A percentile compares a stretch with the other conserved stretches of the same genome.
These are phyloP conservation scores for Cocos nucifera DNA, from an alignment of 176 grass and related monocot species.

Conservation along the genomic window DNA sequence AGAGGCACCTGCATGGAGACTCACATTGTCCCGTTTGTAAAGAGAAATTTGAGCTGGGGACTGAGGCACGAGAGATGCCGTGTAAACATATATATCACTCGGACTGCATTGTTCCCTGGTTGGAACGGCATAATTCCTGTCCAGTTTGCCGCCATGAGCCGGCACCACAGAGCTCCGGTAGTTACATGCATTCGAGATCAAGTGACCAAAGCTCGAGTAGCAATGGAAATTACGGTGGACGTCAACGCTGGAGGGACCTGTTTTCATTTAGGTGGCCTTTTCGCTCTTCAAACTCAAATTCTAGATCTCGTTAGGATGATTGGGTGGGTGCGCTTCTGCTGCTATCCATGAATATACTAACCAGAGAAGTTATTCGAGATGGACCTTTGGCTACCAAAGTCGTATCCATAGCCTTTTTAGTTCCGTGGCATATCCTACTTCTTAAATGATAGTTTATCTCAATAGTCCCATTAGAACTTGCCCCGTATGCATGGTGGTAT, in stretches of 20 bases:
- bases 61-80: slow-evolving; percentile 75
- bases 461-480: too few species aligned
- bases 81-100: slow-evolving; percentile 88
- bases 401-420: too few species aligned
- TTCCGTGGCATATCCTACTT: too few species aligned
- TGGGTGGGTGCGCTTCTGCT: too few species aligned
- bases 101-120: slow-evolving; percentile 85
- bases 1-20: slow-evolving; percentile 68
- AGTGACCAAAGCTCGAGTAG: slow-evolving; percentile 42
- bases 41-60: slow-evolving; percentile 67
- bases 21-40: slow-evolving; percentile 86
- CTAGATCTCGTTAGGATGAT: slow-evolving; percentile 43
- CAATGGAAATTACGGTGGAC: slow-evolving; percentile 34
- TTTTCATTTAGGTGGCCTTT: slow-evolving; percentile 85
- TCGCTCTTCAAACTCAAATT: slow-evolving; percentile 61
- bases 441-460: too few species aligned
- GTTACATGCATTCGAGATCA: slow-evolving; percentile 45
- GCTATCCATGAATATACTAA: slow-evolving; percentile 13
- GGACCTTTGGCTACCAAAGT: too few species aligned
- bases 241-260: slow-evolving; percentile 49
- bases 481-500: too few species aligned
- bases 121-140: slow-evolving; percentile 87
- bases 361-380: neutral
- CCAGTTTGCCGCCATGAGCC: slow-evolving; percentile 79
- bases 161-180: slow-evolving; percentile 45